Base-by-base conservation (phyloP, 116 monocot genomes). In the Iris pallida region DNA sequence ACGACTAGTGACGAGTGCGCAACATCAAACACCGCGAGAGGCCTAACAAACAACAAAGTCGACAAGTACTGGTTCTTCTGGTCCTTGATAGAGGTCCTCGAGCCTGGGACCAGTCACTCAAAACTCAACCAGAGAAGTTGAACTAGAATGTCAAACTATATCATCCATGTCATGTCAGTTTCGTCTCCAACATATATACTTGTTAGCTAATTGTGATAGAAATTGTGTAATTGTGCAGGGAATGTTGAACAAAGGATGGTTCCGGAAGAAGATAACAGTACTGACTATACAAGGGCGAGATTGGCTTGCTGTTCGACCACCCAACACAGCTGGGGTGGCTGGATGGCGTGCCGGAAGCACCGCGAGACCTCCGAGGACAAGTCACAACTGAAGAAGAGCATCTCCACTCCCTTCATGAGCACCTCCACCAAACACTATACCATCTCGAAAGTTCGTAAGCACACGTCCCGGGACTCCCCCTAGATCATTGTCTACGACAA, bases 201-300 rank as follows among this genome's bases (percentile, higher is more conserved):
- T n/a, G n/a, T n/a, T n/a, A n/a, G n/a, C n/a, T n/a, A n/a, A n/a
- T n/a, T n/a, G n/a, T n/a, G n/a, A n/a, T n/a, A 30, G 30, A 3
- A 30, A 30, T 30, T 30, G 30, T 30, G 30, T 30, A 30, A 47
- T 18, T 53, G 51, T 47, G 53, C 78, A 88, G 88, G 95, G 95
- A 5, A 96, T 96, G 95, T 89, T 91, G 95, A 96, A 96, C 84
- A 96, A 96, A 63, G 91, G 95, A 68, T 96, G 95, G 95, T 91
- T 91, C 77, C 71, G 77, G 17, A 84, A 86, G 45, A 84, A 82
- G 75, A 53, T 91, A 81, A 75, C 19, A 53, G 5, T 87, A 80
- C 79, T 76, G 84, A 1, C 91, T 80, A 0, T 68, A 74, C 71
- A 64, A 57, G 17, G 95, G 95, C 5, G 86, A 91, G 82, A 67